Conservation (phyloP, 2,329 filamentous ascomycete species). For the Alternaria arbusti region DNA sequence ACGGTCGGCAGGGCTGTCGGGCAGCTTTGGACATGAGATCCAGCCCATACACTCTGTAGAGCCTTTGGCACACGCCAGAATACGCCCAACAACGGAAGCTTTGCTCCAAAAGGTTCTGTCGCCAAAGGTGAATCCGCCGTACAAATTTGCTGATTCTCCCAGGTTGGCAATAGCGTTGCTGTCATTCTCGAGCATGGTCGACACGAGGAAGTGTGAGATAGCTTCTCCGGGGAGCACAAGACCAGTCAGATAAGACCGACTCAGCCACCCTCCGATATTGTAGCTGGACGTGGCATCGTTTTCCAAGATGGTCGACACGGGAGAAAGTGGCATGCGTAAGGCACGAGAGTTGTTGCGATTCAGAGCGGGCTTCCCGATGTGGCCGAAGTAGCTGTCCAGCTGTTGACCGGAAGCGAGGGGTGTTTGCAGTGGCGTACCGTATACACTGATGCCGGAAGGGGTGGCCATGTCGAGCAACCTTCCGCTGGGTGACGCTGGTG, state of each 20-base stretch:
- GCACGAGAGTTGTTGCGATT: constrained; percentile 37
- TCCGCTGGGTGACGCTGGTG: constrained; percentile 24
- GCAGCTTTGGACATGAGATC: constrained; percentile 54
- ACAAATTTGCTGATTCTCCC: constrained; percentile 59
- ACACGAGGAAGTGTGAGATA: constrained; percentile 62
- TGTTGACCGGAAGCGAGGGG: constrained; percentile 37
- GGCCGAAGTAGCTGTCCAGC: constrained; percentile 46
- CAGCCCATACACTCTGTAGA: constrained; percentile 63
- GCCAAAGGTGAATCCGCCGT: constrained; percentile 61
- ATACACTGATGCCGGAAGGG: constrained; percentile 43
- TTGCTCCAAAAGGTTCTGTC: constrained; percentile 64
- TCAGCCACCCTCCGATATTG: constrained; percentile 60
- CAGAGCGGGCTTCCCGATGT: constrained; percentile 31
- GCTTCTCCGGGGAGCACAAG: constrained; percentile 62
- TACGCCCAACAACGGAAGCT: constrained; percentile 60
- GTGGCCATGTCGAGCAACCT: constrained; percentile 33
- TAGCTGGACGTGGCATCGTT: constrained; percentile 18
- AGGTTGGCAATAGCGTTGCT: constrained; percentile 55
- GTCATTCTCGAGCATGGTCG: constrained; percentile 63
- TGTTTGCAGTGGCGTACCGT: constrained; percentile 48
- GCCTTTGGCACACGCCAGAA: constrained; percentile 55
- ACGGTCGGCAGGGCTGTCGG: constrained; percentile 51
- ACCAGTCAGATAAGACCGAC: constrained; percentile 61
- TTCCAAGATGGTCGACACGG: constrained; percentile 15
- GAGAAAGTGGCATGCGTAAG: constrained; percentile 40